phyloP scores from a whole-genome alignment of 495 filamentous ascomycete genomes.

The Neurospora africana region DNA sequence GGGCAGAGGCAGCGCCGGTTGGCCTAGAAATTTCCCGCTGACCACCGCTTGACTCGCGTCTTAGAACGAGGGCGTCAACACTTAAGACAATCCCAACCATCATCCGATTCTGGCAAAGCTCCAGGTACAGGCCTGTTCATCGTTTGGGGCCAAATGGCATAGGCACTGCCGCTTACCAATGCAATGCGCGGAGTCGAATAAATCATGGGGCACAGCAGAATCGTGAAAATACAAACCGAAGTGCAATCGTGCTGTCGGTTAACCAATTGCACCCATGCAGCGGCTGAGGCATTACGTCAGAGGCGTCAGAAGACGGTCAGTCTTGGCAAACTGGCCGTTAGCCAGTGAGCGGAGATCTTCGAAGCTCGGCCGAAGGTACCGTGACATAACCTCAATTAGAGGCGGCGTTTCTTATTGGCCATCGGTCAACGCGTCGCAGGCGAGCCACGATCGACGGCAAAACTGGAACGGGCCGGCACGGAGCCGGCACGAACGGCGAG shows the following conservation, averaged over 20 bases:
- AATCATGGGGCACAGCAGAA: not conserved
- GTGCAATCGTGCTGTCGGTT: not conserved
- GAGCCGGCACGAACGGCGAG: not conserved
- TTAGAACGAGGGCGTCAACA: not conserved
- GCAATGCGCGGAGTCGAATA: not conserved
- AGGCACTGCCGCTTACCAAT: not conserved
- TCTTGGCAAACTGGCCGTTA: not conserved
- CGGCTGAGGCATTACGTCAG: slow-evolving; percentile 12
- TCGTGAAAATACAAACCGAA: not conserved
- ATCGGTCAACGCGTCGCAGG: not conserved
- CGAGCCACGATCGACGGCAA: not conserved
- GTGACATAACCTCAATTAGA: not conserved
- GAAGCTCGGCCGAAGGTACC: not conserved
- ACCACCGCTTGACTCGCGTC: not conserved
- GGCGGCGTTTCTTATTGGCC: not conserved
- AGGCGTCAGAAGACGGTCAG: slow-evolving; percentile 4
- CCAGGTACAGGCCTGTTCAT: not conserved
- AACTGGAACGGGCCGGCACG: not conserved
- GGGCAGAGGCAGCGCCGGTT: not conserved
- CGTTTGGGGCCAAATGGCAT: not conserved
- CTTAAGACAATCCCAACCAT: not conserved
- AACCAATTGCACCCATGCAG: not conserved
- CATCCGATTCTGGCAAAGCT: not conserved
- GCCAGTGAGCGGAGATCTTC: not conserved
- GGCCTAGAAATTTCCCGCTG: not conserved